Conservation (phyloP, 176 grass and related monocot genomes). For the Olyra latifolia region DNA sequence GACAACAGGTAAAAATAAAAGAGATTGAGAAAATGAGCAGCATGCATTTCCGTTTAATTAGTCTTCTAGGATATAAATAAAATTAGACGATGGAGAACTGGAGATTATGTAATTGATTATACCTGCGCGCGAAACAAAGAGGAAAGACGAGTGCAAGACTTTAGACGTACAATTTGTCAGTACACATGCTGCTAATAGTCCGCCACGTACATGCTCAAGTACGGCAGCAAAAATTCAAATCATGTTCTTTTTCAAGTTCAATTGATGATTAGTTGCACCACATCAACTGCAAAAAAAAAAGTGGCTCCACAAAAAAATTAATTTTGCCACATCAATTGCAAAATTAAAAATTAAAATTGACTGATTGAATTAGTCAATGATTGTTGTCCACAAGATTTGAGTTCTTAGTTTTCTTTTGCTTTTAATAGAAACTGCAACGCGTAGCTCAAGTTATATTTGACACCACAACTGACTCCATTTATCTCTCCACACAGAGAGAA, state of each 20-base stretch:
- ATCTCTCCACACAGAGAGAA: background rate
- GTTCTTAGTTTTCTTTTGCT: background rate
- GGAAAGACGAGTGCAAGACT: background rate
- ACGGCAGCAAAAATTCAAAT: background rate
- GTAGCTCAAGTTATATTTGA: background rate
- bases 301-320: too few relatives aligned
- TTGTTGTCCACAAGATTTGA: background rate
- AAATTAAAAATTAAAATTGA: background rate
- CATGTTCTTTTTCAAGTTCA: too few relatives aligned
- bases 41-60: background rate
- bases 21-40: too few relatives aligned
- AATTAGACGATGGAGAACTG: background rate
- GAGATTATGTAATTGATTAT: background rate
- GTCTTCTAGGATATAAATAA: background rate
- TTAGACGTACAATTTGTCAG: background rate
- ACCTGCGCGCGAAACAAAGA: background rate
- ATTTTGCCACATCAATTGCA: background rate
- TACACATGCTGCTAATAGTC: background rate
- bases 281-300: background rate
- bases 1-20: conserved; percentile 31
- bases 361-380: conserved; percentile 6
- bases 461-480: background rate
- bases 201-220: background rate
- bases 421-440: background rate
- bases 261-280: background rate